Evolutionary conservation across 1,139 yeast species (phyloP).

Genomic region (Pichia sp.): DNA sequence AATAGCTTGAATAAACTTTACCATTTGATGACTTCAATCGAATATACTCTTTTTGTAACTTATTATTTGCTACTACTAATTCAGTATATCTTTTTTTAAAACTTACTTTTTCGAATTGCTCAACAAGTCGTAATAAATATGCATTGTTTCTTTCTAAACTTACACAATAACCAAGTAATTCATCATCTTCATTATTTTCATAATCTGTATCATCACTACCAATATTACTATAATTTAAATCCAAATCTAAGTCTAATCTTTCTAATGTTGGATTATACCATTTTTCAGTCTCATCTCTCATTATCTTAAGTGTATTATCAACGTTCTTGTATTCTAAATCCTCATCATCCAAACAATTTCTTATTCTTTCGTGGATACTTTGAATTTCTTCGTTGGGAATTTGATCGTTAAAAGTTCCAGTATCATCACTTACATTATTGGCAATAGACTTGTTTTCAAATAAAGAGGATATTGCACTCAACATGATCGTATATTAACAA

Average conservation of each 20-base stretch:
- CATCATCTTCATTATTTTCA: conserved; percentile 4
- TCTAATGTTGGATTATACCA: conserved; percentile 6
- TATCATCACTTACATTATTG: not conserved
- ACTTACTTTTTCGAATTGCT: conserved; percentile 22
- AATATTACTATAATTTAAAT: not conserved
- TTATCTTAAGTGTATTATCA: conserved; percentile 20
- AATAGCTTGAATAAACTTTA: conserved; percentile 14
- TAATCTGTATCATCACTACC: not conserved
- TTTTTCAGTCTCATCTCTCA: conserved; percentile 15
- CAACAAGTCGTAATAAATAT: conserved; percentile 18
- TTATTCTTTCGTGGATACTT: conserved; percentile 7
- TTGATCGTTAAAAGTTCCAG: too few relatives aligned
- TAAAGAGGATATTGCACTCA: not conserved
- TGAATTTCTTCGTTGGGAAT: conserved; percentile 4
- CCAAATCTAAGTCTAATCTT: not conserved
- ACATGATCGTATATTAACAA: not conserved
- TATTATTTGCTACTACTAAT: conserved; percentile 16
- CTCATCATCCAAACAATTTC: conserved; percentile 9
- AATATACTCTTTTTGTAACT: conserved; percentile 14
- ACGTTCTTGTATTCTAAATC: conserved; percentile 11
- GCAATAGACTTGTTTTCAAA: not conserved
- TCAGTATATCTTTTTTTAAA: conserved; percentile 22
- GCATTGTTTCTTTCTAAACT: conserved; percentile 23
- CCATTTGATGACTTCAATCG: conserved; percentile 17
- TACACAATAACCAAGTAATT: conserved; percentile 14